phyloP scores from a whole-genome alignment of 441 rosid species.

The Gossypium laxum region DNA sequence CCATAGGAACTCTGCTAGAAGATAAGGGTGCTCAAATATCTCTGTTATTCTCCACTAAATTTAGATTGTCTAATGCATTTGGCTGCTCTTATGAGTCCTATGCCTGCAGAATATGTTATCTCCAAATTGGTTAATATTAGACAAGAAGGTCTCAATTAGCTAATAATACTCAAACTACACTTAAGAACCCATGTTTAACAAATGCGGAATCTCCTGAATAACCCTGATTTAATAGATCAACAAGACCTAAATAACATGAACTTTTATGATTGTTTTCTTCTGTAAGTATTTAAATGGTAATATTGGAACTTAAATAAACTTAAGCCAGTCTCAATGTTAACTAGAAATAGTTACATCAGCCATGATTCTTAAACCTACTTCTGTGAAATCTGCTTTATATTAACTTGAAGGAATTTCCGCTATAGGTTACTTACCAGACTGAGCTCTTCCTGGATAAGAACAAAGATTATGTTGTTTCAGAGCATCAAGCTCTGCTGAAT shows the following conservation, averaged over 20 bases:
- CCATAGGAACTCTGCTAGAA: neutral
- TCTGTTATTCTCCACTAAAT: neutral
- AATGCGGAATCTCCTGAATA: neutral
- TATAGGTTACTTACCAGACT: slow-evolving; percentile 88
- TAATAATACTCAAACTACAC: neutral
- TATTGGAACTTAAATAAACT: neutral
- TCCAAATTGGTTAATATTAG: neutral
- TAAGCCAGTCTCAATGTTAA: neutral
- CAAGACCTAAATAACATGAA: neutral
- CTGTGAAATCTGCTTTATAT: slow-evolving; percentile 1
- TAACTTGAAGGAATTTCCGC: neutral
- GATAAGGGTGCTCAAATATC: neutral
- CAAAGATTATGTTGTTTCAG: slow-evolving; percentile 92
- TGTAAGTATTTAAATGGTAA: neutral
- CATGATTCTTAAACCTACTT: slow-evolving; percentile 3
- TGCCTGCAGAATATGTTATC: neutral
- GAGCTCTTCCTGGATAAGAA: slow-evolving; percentile 86
- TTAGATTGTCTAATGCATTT: neutral
- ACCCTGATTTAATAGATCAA: neutral
- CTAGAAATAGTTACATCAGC: slow-evolving; percentile 2
- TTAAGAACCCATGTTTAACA: neutral
- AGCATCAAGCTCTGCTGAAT: slow-evolving; percentile 78
- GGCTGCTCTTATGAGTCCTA: slow-evolving; percentile 3
- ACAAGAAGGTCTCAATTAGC: neutral
- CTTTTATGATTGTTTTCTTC: neutral